Evolutionary conservation across 768 basidiomycete genomes (phyloP).

Genomic region (Macrocybe gigantea): DNA sequence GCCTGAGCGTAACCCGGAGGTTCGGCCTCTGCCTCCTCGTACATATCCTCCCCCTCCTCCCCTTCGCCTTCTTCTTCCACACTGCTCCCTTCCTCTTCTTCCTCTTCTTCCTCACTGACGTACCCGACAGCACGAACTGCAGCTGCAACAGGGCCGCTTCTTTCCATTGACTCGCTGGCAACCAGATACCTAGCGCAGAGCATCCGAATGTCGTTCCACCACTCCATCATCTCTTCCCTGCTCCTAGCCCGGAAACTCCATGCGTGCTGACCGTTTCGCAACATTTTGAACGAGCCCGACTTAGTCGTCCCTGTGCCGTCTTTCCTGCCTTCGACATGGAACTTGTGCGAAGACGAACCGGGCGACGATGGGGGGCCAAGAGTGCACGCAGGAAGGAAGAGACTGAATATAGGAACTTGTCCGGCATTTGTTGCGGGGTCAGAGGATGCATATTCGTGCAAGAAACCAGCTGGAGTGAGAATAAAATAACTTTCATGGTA

Average conservation of each 20-base stretch:
- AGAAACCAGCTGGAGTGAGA: slow-evolving; percentile 91
- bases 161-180: slow-evolving; percentile 88
- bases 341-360: slow-evolving; percentile 79
- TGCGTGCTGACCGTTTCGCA: slow-evolving; percentile 36
- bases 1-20: slow-evolving; percentile 61
- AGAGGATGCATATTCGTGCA: slow-evolving; percentile 83
- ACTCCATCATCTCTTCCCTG: slow-evolving; percentile 98
- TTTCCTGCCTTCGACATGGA: slow-evolving; percentile 92
- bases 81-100: slow-evolving; percentile 59
- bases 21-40: slow-evolving; percentile 32
- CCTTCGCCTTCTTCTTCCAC: slow-evolving; percentile 54
- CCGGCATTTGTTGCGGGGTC: slow-evolving; percentile 55
- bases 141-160: slow-evolving; percentile 87
- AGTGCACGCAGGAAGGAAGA: slow-evolving; percentile 94
- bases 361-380: slow-evolving; percentile 82
- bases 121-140: slow-evolving; percentile 90
- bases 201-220: slow-evolving; percentile 99
- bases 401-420: slow-evolving; percentile 64
- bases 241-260: slow-evolving; percentile 89
- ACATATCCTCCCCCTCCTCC: slow-evolving; percentile 39
- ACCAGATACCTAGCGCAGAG: slow-evolving; percentile 91
- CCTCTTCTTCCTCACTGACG: slow-evolving; percentile 69
- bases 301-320: slow-evolving; percentile 70
- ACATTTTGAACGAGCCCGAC: slow-evolving; percentile 42
- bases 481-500: slow-evolving; percentile 88